Base-by-base conservation (phyloP, 257 asterid species). In the Sherardia arvensis region DNA sequence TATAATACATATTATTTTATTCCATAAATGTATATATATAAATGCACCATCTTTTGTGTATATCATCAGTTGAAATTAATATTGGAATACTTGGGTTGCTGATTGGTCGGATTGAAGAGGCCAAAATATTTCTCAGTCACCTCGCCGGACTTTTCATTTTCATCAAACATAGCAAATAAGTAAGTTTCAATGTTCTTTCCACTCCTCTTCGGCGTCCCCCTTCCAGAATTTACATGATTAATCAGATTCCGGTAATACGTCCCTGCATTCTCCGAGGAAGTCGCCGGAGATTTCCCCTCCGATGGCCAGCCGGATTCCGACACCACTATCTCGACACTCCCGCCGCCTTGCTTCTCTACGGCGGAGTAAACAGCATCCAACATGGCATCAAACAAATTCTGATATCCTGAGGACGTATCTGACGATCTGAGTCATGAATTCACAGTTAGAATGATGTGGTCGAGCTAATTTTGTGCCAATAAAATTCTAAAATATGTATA, bases 101-200 rank as follows among this genome's bases (percentile, higher is more conserved):
- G 34, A 30, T 69, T 47, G 9, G 59, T 22, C 0, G 92, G 83
- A 21, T 0, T 6, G 33, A 82, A 85, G 18, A 85, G 56, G 3
- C 83, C 83, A 48, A 79, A 85, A 71, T 85, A 73, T 34, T 61
- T 62, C 68, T 85, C 86, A 28, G 34, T 72, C 0, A 3, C 0
- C 0, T 29, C 61, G 26, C 79, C 77, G 0, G 1, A 1, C 77
- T 85, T 85, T 5, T 33, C 0, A 33, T 85, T 85, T 63, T 85
- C 88, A 15, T 82, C 88, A 69, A 80, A 85, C 82, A 85, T 70
- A 2, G 81, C 84, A 43, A 85, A 82, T 48, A 84, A 33, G 68
- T 82, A 80, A 10, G 88, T 82, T 57, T 82, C 83, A 1, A 80
- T 61, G 7, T 48, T 61, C 22, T 6, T 55, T 49, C 71, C 79